Percentiles rank a stretch among this genome's conserved stretches.
These are phyloP conservation scores for Domatiomyces globalis DNA, from an alignment of 2,329 filamentous ascomycete genomes.

Conservation along the genomic window DNA sequence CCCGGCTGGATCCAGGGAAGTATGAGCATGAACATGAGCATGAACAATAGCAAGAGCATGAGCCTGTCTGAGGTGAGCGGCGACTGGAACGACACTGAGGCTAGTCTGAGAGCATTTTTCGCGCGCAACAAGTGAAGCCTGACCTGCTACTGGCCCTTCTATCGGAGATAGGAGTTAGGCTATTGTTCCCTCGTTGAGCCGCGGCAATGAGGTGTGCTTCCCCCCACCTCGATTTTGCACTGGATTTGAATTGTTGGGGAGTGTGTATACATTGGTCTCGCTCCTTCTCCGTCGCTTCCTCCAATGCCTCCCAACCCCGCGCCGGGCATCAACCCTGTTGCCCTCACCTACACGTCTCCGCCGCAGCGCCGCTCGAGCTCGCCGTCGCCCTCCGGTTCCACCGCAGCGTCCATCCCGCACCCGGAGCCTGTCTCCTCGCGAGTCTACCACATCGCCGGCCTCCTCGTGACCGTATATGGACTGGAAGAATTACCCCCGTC, in stretches of 20 bases:
- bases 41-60: slow-evolving; percentile 21
- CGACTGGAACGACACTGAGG: slow-evolving; percentile 26
- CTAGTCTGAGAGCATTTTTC: background rate
- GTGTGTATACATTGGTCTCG: background rate
- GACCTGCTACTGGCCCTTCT: too few species aligned
- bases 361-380: slow-evolving; percentile 7
- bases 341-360: slow-evolving; percentile 13
- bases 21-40: slow-evolving; percentile 35
- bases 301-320: background rate
- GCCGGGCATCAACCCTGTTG: slow-evolving; percentile 13
- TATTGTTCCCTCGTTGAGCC: background rate
- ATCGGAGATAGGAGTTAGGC: background rate
- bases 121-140: background rate
- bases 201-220: background rate
- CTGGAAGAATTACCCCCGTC: slow-evolving; percentile 54
- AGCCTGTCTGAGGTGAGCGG: slow-evolving; percentile 16
- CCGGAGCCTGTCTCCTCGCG: slow-evolving; percentile 13
- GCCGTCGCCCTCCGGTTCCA: slow-evolving; percentile 4
- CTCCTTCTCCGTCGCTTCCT: background rate
- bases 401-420: slow-evolving; percentile 13
- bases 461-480: slow-evolving; percentile 68
- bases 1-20: slow-evolving; percentile 78
- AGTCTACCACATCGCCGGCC: slow-evolving; percentile 59
- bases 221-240: background rate
- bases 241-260: background rate